A percentile compares a stretch with the other conserved stretches of the same genome.
phyloP scores from a whole-genome alignment of 164 flowering plant genomes.

The Tetrastigma voinierianum region DNA sequence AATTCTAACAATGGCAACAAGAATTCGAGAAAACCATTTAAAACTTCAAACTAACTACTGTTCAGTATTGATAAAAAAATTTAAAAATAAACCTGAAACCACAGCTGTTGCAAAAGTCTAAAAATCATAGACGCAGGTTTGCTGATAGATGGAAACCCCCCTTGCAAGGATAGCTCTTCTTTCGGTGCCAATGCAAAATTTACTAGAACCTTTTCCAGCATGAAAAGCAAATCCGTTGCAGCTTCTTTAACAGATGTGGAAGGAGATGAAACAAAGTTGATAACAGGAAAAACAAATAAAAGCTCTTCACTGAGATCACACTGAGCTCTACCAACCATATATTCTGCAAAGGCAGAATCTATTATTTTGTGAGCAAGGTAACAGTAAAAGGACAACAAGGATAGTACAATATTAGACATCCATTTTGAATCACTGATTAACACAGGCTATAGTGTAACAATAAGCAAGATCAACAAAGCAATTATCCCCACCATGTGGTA shows the following conservation, averaged over 20 bases:
- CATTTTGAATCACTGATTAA: not conserved
- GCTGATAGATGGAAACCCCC: slow-evolving; percentile 34
- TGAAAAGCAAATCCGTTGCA: slow-evolving; percentile 58
- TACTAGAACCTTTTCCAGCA: slow-evolving; percentile 45
- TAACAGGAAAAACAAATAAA: slow-evolving; percentile 63
- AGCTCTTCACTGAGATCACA: slow-evolving; percentile 49
- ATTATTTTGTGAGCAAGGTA: not conserved
- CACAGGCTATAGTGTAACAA: too few species aligned
- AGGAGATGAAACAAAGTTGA: slow-evolving; percentile 78
- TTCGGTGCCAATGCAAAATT: slow-evolving; percentile 27
- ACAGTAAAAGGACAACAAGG: not conserved
- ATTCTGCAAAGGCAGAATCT: slow-evolving; percentile 38
- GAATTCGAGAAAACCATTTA: not conserved
- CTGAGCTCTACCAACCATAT: slow-evolving; percentile 17
- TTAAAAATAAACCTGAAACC: slow-evolving; percentile 64
- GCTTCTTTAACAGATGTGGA: slow-evolving; percentile 65
- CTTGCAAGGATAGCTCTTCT: slow-evolving; percentile 15
- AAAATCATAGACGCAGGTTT: slow-evolving; percentile 44
- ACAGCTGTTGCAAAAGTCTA: slow-evolving; percentile 58
- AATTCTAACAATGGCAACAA: not conserved
- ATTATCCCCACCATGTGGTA: too few species aligned
- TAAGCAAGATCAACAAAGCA: too few species aligned
- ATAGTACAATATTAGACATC: not conserved
- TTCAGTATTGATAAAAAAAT: slow-evolving; percentile 1
- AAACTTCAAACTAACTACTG: not conserved